Evolutionary conservation across 805 yeast species (phyloP).

Genomic region (Cyberlindnera nakhonratchasimensis): DNA sequence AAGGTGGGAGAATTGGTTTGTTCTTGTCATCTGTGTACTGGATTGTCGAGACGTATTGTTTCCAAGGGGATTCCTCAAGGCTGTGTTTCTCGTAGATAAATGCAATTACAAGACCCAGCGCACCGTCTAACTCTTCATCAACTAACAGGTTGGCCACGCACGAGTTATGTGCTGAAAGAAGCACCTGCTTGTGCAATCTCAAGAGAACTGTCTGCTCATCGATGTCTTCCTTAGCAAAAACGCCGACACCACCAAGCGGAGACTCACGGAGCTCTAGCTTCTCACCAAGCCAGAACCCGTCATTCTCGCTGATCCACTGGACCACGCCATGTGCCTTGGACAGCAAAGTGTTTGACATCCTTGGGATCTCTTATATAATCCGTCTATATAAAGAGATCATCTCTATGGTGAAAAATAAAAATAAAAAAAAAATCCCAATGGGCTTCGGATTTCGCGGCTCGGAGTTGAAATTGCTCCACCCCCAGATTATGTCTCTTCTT

Average conservation of each 20-base stretch:
- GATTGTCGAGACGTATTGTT: slow-evolving; percentile 54
- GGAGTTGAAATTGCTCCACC: neutral
- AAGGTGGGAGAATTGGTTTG: slow-evolving; percentile 49
- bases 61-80: slow-evolving; percentile 78
- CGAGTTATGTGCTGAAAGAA: slow-evolving; percentile 57
- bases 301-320: slow-evolving; percentile 52
- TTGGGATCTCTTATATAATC: neutral
- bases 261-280: slow-evolving; percentile 45
- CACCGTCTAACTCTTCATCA: slow-evolving; percentile 60
- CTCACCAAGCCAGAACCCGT: slow-evolving; percentile 52
- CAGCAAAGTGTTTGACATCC: slow-evolving; percentile 31
- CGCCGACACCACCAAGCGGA: slow-evolving; percentile 66
- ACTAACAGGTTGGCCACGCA: slow-evolving; percentile 61
- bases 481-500: neutral
- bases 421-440: neutral
- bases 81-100: slow-evolving; percentile 66
- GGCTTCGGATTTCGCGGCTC: neutral
- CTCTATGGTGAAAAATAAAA: too few relatives aligned
- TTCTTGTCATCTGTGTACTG: slow-evolving; percentile 29
- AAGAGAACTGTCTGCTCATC: slow-evolving; percentile 36
- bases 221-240: slow-evolving; percentile 50
- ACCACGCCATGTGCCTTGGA: slow-evolving; percentile 24
- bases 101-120: slow-evolving; percentile 62
- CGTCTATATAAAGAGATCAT: too few relatives aligned
- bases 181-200: slow-evolving; percentile 57